phyloP scores from a whole-genome alignment of 495 filamentous ascomycete genomes.

The Penicillium taxi region DNA sequence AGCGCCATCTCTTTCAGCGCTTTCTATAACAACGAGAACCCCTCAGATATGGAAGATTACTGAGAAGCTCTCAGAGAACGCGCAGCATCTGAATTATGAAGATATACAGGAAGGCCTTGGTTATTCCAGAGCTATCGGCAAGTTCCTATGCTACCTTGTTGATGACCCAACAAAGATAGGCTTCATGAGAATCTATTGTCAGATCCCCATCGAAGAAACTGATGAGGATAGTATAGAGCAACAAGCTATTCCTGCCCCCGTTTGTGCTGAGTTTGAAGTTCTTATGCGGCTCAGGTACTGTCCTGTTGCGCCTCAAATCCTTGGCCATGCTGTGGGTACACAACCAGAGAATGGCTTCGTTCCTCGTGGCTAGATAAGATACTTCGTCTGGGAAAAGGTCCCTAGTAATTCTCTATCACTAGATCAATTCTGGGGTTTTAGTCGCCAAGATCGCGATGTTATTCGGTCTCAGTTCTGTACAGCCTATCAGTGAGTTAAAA shows the following conservation, averaged over 20 bases:
- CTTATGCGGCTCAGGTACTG: conserved; percentile 8
- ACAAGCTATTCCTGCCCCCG: conserved; percentile 3
- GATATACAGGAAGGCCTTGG: conserved; percentile 9
- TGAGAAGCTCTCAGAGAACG: conserved; percentile 11
- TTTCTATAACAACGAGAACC: too few relatives aligned
- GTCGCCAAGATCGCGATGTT: conserved; percentile 1
- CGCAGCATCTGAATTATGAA: conserved; percentile 1
- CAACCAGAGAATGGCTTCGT: conserved; percentile 10
- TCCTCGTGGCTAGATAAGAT: conserved; percentile 13
- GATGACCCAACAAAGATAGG: conserved; percentile 7
- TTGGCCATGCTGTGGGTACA: conserved; percentile 8
- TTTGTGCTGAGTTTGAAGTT: conserved; percentile 11
- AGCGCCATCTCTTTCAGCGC: too few relatives aligned
- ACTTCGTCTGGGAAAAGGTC: conserved; percentile 15
- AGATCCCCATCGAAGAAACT: conserved; percentile 16
- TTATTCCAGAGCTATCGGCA: conserved; percentile 8
- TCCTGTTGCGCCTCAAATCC: conserved; percentile 8
- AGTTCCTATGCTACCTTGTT: conserved; percentile 8
- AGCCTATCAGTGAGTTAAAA: conserved; percentile 11
- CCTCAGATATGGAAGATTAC: conserved; percentile 12
- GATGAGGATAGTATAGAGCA: conserved; percentile 6
- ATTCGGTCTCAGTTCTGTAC: conserved; percentile 11
- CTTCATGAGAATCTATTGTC: conserved; percentile 14
- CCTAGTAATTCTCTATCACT: conserved; percentile 11
- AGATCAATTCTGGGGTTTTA: conserved; percentile 17